Evolutionary conservation across 805 yeast genomes (phyloP), one percentile per base, ranked within the genome.

Genomic region (Kodamaea hsintzibuensis): DNA sequence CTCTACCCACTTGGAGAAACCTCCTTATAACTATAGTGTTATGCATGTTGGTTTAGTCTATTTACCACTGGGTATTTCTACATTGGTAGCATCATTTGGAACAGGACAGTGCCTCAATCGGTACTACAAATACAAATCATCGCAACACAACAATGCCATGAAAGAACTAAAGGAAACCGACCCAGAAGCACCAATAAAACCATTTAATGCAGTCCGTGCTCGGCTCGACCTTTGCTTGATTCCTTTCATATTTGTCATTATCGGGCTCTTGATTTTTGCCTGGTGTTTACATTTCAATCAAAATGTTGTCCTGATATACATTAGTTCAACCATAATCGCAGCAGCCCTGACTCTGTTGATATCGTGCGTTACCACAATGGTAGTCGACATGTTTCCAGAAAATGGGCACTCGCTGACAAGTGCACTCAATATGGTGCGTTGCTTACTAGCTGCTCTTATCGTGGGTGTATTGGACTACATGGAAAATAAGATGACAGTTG

Each of bases 381-480:
- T 89, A 51, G 88, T 90, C 14, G 97, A 91, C 62, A 63, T 89
- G 50, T 84, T 79, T 55, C 96, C 96, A 0, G 68, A 76, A 3
- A 78, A 79, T 47, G 78, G 90, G 0, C 88, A 95, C 0, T 81
- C 93, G 3, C 86, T 91, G 8, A 79, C 89, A 0, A 86, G 95
- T 9, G 77, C 86, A 48, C 76, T 86, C 54, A 91, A 91, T 62
- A 68, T 91, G n/a, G 77, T 84, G n/a, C 74, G 97, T 58, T 91
- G 97, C 64, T 72, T 81, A 12, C 62, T 82, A 48, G 85, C 87
- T 35, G 96, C 96, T 0, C 76, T 82, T 0, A 83, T 87, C 40
- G 76, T 86, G 17, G 95, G 88, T 0, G 84, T 84, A 2, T 73
- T 89, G 17, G 79, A 82, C 16, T 77, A 70, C 49, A 86, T 91